A percentile compares a stretch with the other conserved stretches of the same genome.
Evolutionary conservation across 306 rosid species (phyloP).

Genomic region (Quillaja saponaria): DNA sequence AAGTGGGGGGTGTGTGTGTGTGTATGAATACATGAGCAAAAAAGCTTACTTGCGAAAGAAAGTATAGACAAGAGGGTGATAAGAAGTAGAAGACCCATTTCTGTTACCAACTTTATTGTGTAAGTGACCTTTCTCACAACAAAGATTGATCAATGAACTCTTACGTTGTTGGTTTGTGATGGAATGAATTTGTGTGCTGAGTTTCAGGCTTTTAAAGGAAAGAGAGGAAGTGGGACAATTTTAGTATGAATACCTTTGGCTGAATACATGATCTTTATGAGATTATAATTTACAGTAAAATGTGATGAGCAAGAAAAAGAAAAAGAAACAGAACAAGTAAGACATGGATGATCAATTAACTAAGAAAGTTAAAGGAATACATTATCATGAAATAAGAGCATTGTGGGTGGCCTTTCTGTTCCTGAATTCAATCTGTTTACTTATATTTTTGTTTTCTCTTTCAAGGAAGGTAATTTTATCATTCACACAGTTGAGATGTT

Average conservation of each 20-base stretch:
- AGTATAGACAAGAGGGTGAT: constrained; percentile 40
- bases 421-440: constrained; percentile 2
- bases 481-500: constrained; percentile 33
- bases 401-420: constrained; percentile 22
- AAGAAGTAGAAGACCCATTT: constrained; percentile 43
- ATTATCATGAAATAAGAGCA: background rate
- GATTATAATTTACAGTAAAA: background rate
- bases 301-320: background rate
- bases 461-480: constrained; percentile 24
- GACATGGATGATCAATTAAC: constrained; percentile 2
- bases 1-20: too few relatives aligned
- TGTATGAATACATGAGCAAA: too few relatives aligned
- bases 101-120: background rate
- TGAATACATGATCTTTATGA: constrained; percentile 47
- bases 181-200: background rate
- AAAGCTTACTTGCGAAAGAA: constrained; percentile 42
- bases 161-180: background rate
- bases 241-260: constrained; percentile 1
- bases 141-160: background rate
- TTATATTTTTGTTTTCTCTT: background rate
- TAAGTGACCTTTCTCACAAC: background rate
- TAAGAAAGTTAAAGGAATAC: constrained; percentile 15
- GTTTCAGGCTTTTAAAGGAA: background rate
- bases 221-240: constrained; percentile 2
- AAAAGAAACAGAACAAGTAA: constrained; percentile 9